phyloP scores from a whole-genome alignment of 495 filamentous ascomycete species.

The Pyrenopolyporus hunteri region DNA sequence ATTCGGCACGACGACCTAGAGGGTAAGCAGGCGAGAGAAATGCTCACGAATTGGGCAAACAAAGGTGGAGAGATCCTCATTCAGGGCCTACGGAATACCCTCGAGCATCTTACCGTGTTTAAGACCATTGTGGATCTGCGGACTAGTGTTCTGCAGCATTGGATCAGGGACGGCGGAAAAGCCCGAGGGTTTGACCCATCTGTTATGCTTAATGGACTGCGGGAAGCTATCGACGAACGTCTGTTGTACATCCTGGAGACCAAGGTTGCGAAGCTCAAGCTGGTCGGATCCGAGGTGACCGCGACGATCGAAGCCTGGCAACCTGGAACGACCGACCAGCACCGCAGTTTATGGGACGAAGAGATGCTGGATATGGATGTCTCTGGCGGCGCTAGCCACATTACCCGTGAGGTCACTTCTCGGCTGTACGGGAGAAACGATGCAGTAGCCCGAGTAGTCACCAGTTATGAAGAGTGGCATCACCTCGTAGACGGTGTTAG shows the following conservation, averaged over 20 bases:
- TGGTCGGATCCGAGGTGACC: slow-evolving; percentile 64
- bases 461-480: slow-evolving; percentile 72
- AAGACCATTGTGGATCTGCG: slow-evolving; percentile 70
- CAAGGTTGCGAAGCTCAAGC: slow-evolving; percentile 62
- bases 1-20: slow-evolving; percentile 83
- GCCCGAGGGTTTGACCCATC: slow-evolving; percentile 62
- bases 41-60: slow-evolving; percentile 75
- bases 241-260: slow-evolving; percentile 63
- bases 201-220: slow-evolving; percentile 69
- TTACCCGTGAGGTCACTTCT: slow-evolving; percentile 53
- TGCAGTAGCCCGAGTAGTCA: slow-evolving; percentile 63
- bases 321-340: slow-evolving; percentile 50
- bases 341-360: slow-evolving; percentile 66
- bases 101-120: slow-evolving; percentile 66
- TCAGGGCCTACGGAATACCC: slow-evolving; percentile 59
- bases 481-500: slow-evolving; percentile 64
- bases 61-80: slow-evolving; percentile 70
- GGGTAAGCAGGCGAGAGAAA: slow-evolving; percentile 64
- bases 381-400: slow-evolving; percentile 49
- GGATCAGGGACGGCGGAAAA: slow-evolving; percentile 65
- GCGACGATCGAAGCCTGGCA: slow-evolving; percentile 60
- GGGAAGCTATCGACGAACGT: slow-evolving; percentile 70
- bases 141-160: slow-evolving; percentile 71
- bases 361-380: slow-evolving; percentile 55
- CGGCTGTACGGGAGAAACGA: slow-evolving; percentile 69